Evolutionary conservation across 371 early-diverging fungal genomes (phyloP), one percentile per base, ranked within the genome.

Genomic region (Gilbertella persicaria): DNA sequence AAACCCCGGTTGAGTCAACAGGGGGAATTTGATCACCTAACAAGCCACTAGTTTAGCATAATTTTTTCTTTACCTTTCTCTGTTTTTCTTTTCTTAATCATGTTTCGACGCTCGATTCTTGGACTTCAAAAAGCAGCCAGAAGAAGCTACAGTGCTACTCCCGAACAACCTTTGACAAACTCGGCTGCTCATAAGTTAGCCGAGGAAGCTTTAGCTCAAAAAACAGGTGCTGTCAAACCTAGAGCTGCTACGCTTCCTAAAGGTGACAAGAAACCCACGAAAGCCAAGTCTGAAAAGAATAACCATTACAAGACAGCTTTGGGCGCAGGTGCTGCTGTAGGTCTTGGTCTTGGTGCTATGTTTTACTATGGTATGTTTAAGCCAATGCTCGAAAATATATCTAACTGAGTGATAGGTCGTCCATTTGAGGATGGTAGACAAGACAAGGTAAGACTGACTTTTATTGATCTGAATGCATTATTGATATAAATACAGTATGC

Each of bases 251-350:
- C 78, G n/a, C 60, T 66, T 7, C 80, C 78, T 28, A 80, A 80
- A 47, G 71, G 80, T 37, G 72, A 77, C 50, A 75, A 71, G 58
- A 80, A 80, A 57, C 80, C 78, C 25, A 62, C 66, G 1, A 80
- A 78, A 59, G 68, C 58, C 1, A 50, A 59, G 33, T 62, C 60
- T 2, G 51, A 65, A 17, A 58, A 50, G 4, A 49, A 51, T 12
- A 55, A 30, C 13, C 53, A 25, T 14, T 56, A 55, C 50, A 67
- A 49, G 17, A 35, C 49, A 37, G 68, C 72, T 41, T 48, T 65
- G 7, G 47, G 39, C n/a, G 46, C 50, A 10, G 72, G 72, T 29
- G 55, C 38, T 5, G 39, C 54, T 24, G 55, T 58, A 8, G 72
- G 72, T 28, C 30, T 50, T 43, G 43, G 44, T 24, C 53, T 62